phyloP scores from a whole-genome alignment of 2,329 filamentous ascomycete genomes.

The Diaporthe ampelina region DNA sequence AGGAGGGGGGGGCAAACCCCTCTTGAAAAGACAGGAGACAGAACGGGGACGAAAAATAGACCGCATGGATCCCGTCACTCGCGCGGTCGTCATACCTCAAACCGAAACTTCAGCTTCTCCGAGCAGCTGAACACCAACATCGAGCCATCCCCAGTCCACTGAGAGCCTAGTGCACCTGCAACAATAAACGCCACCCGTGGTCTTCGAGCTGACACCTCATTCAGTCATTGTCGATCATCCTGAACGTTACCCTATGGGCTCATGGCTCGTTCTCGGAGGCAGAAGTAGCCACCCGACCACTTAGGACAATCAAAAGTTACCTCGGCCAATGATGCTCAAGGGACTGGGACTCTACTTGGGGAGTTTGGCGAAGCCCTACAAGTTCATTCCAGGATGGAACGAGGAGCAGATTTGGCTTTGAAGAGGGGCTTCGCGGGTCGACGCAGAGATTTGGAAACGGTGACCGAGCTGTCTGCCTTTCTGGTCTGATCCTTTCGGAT shows the following conservation, averaged over 20 bases:
- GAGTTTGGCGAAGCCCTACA: background rate
- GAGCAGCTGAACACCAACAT: background rate
- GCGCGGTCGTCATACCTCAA: background rate
- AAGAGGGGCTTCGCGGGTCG: too few relatives aligned
- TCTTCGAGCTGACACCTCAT: background rate
- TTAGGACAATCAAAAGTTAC: background rate
- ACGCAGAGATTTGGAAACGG: background rate
- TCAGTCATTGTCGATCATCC: background rate
- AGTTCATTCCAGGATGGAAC: background rate
- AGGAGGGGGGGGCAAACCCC: background rate
- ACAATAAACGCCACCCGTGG: background rate
- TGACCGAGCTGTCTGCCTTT: background rate
- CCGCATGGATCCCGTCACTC: background rate
- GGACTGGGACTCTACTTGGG: background rate
- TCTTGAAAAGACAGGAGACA: background rate
- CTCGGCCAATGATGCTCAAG: background rate
- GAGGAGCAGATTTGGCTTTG: background rate
- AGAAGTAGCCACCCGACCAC: too few relatives aligned
- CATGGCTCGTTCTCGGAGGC: background rate
- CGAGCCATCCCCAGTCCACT: background rate
- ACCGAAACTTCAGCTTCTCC: background rate
- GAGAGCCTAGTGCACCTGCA: background rate
- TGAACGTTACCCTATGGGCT: background rate
- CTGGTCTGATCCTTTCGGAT: too few relatives aligned
- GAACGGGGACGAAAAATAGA: background rate